Evolutionary conservation across 2,329 filamentous ascomycete genomes (phyloP), one percentile per base, ranked within the genome.

Genomic region (Triangularia setosa): DNA sequence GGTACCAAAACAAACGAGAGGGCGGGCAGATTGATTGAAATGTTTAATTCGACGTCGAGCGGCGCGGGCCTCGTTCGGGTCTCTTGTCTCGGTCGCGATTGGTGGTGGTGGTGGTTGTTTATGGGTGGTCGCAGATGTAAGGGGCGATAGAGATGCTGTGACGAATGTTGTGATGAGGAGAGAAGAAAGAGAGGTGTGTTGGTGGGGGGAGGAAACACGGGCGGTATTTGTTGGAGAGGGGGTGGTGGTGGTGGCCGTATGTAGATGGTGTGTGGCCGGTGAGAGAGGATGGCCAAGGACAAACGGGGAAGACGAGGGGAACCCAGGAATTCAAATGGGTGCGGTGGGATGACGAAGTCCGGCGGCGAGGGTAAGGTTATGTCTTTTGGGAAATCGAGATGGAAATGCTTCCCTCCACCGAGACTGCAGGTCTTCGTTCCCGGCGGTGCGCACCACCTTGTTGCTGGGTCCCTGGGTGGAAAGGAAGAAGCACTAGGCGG

Each of bases 271-370:
- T 48, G 40, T 48, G 40, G 40, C 40, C 40, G 40, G 40, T 48
- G 23, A 55, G 52, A 55, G 5, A n/a, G 52, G 52, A 25, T 55
- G 11, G 52, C 52, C 21, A 3, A 55, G 24, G 23, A 53, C 48
- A 55, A 16, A 55, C 23, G 40, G n/a, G 14, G 14, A 53, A 56
- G 30, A 54, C 12, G 35, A 44, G 48, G 48, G 48, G 24, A 53
- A 53, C 8, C 18, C 24, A 53, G 58, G 62, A 54, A 64, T 62
- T 58, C 44, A 40, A 63, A 53, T n/a, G 24, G 24, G 48, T 40
- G 33, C n/a, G 58, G 53, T 58, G 48, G 58, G 61, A 64, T 66
- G 60, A 65, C 62, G 65, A 65, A 65, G 65, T 61, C 65, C 25
- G 58, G 55, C 59, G 64, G 60, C 59, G 65, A 64, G 52, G 60